phyloP scores from a whole-genome alignment of 805 yeast genomes.

The Maudiozyma turicensis region DNA sequence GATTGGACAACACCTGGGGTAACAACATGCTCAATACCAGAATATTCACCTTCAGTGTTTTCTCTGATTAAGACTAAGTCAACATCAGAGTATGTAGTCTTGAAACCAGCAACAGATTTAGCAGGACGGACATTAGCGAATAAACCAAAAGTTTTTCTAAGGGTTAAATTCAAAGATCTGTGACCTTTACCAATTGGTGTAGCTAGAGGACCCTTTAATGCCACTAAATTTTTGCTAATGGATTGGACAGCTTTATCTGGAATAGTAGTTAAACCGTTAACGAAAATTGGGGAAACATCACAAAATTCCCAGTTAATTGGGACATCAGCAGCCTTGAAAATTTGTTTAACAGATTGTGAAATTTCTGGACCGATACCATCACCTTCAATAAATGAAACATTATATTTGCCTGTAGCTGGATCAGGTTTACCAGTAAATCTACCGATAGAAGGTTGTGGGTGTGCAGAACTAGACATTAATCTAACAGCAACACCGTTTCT shows the following conservation, averaged over 20 bases:
- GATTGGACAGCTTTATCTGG: slow-evolving; percentile 89
- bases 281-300: slow-evolving; percentile 87
- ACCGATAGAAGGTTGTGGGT: slow-evolving; percentile 27
- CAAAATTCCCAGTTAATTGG: slow-evolving; percentile 97
- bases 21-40: slow-evolving; percentile 96
- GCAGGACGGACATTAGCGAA: slow-evolving; percentile 98
- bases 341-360: slow-evolving; percentile 85
- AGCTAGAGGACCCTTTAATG: slow-evolving; percentile 95
- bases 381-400: slow-evolving; percentile 95
- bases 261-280: slow-evolving; percentile 87
- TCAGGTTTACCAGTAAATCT: slow-evolving; percentile 27
- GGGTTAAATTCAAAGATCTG: slow-evolving; percentile 91
- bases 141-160: slow-evolving; percentile 92
- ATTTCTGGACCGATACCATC: slow-evolving; percentile 98
- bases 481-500: slow-evolving; percentile 6
- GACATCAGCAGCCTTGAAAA: slow-evolving; percentile 86
- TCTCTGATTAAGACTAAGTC: slow-evolving; percentile 96
- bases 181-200: slow-evolving; percentile 99
- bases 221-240: slow-evolving; percentile 86
- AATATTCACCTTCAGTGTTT: slow-evolving; percentile 99
- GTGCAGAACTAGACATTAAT: slow-evolving; percentile 11
- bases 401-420: slow-evolving; percentile 67
- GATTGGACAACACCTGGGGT: slow-evolving; percentile 98
- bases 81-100: slow-evolving; percentile 72
- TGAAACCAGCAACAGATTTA: slow-evolving; percentile 83